Evolutionary conservation across 2,329 filamentous ascomycete genomes (phyloP).

Genomic region (Cordyceps pruinosa): DNA sequence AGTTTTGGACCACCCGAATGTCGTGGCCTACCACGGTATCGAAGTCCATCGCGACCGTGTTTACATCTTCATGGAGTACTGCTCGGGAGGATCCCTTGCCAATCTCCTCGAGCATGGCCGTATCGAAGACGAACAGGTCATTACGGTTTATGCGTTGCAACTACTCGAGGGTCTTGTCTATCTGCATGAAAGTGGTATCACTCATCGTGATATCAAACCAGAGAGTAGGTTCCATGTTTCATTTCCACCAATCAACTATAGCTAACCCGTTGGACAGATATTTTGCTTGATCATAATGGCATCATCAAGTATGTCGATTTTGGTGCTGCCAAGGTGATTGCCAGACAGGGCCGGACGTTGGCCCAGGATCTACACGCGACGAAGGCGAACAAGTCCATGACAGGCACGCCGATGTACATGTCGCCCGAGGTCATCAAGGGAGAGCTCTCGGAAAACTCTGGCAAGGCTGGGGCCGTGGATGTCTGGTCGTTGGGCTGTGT

Average conservation of each 20-base stretch:
- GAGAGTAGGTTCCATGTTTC: conserved; percentile 59
- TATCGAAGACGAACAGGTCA: conserved; percentile 95
- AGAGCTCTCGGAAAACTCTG: conserved; percentile 65
- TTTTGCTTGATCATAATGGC: conserved; percentile 92
- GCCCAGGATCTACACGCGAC: conserved; percentile 52
- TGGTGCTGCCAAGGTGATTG: conserved; percentile 93
- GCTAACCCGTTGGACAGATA: conserved; percentile 49
- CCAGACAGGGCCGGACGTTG: conserved; percentile 83
- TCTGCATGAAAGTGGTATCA: conserved; percentile 83
- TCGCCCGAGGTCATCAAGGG: conserved; percentile 97
- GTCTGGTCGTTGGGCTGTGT: conserved; percentile 97
- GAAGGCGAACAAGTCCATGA: conserved; percentile 81
- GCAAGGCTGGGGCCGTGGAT: conserved; percentile 80
- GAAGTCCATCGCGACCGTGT: conserved; percentile 97
- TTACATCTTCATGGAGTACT: conserved; percentile 99
- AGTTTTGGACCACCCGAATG: conserved; percentile 92
- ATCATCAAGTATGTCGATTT: conserved; percentile 99
- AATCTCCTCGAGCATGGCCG: conserved; percentile 87
- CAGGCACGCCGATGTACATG: conserved; percentile 99
- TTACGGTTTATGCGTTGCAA: conserved; percentile 93
- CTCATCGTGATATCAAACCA: conserved; percentile 96
- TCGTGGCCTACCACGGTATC: conserved; percentile 96
- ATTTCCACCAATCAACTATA: neutral
- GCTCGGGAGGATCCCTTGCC: conserved; percentile 87
- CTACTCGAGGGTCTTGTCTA: conserved; percentile 91